Percentiles rank a stretch among this genome's conserved stretches.
Evolutionary conservation across 768 basidiomycete species (phyloP).

Genomic region (Tulasnella sp.): DNA sequence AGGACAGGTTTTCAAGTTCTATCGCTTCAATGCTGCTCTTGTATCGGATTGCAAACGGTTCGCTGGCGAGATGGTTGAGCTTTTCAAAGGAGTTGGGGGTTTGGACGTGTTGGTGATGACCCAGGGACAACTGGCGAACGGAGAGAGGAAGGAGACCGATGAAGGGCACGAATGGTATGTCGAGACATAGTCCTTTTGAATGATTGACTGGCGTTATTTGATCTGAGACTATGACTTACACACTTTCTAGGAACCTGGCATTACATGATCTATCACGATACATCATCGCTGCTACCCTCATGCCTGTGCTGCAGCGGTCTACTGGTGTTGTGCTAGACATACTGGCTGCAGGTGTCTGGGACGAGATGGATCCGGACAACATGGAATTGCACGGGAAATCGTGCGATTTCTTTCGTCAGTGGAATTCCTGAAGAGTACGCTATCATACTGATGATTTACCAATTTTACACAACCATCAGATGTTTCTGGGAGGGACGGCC

Average conservation of each 20-base stretch:
- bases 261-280: slow-evolving; percentile 10
- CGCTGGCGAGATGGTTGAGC: neutral
- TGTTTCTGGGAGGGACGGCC: slow-evolving; percentile 7
- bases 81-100: slow-evolving; percentile 5
- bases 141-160: slow-evolving; percentile 7
- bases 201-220: neutral
- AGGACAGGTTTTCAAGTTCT: slow-evolving; percentile 1
- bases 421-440: neutral
- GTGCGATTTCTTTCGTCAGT: slow-evolving; percentile 12
- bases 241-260: neutral
- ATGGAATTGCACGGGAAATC: slow-evolving; percentile 3
- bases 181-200: neutral
- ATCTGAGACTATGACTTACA: neutral
- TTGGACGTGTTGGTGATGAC: slow-evolving; percentile 14
- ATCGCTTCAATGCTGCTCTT: slow-evolving; percentile 4
- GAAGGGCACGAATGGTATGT: slow-evolving; percentile 13
- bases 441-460: neutral
- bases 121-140: slow-evolving; percentile 8
- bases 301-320: slow-evolving; percentile 2
- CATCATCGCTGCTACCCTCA: slow-evolving; percentile 5
- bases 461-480: neutral
- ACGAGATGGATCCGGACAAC: slow-evolving; percentile 5
- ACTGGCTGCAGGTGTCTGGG: slow-evolving; percentile 11
- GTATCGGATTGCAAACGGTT: slow-evolving; percentile 3
- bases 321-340: neutral